These are phyloP conservation scores for Pseudogymnoascus sp. DNA, from an alignment of 2,329 filamentous ascomycete species.

Conservation along the genomic window DNA sequence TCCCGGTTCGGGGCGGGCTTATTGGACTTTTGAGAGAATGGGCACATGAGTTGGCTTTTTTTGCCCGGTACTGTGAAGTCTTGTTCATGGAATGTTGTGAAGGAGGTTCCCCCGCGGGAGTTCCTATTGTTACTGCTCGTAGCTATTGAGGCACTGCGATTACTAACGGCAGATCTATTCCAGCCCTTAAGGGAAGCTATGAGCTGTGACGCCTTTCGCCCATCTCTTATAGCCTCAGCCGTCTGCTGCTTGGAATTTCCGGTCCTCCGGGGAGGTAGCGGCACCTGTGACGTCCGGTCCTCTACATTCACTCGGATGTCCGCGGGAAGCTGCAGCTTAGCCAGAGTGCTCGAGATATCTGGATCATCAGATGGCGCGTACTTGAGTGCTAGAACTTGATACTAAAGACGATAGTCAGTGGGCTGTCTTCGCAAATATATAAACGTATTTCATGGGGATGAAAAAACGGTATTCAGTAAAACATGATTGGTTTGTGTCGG, in stretches of 20 bases:
- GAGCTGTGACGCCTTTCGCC: constrained; percentile 50
- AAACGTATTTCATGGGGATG: constrained; percentile 16
- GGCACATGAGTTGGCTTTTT: constrained; percentile 72
- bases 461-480: constrained; percentile 38
- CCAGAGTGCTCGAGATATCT: constrained; percentile 60
- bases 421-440: constrained; percentile 12
- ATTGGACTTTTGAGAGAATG: constrained; percentile 48
- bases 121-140: constrained; percentile 31
- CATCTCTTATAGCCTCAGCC: constrained; percentile 57
- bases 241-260: constrained; percentile 46
- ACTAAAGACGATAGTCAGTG: constrained; percentile 36
- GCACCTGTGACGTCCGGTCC: constrained; percentile 24
- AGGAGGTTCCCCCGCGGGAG: constrained; percentile 44
- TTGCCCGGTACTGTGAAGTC: constrained; percentile 86
- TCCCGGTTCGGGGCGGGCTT: constrained; percentile 15
- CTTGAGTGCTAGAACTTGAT: constrained; percentile 59
- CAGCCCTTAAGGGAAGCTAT: constrained; percentile 42
- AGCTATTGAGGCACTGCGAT: constrained; percentile 24
- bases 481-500: constrained; percentile 50
- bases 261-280: constrained; percentile 24
- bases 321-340: constrained; percentile 59
- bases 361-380: constrained; percentile 54
- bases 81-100: constrained; percentile 67
- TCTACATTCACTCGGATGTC: constrained; percentile 25
- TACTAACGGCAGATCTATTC: constrained; percentile 32